Base-by-base conservation (phyloP, 768 basidiomycete genomes). In the Hirschioporus abietinus region DNA sequence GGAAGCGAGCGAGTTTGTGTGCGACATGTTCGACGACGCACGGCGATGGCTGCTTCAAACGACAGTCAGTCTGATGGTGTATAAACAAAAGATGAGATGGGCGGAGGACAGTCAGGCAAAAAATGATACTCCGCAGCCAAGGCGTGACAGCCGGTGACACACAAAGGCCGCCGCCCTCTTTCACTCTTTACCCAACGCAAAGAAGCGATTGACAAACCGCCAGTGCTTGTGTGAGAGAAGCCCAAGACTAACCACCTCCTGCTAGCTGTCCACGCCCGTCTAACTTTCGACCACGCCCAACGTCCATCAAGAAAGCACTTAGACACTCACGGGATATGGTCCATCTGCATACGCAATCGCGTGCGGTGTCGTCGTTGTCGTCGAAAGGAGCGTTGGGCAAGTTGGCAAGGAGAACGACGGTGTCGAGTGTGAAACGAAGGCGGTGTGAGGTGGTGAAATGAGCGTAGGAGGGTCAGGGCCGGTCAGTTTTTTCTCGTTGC, bases 1-100 rank as follows among this genome's bases (percentile, higher is more conserved):
- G 63, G 77, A 77, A 24, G 84, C 75, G 20, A 76, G 74, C 10
- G 84, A 85, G 67, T 77, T 77, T 17, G 79, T 73, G 72, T 76
- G 68, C 25, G 76, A 75, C 68, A 70, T 69, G 66, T 82, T 67
- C 1, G 84, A 85, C 42, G 78, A 72, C 1, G 73, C 66, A 30
- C 71, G 52, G 57, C 71, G 72, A 66, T 74, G 73, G 64, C 73
- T 73, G 66, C 12, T 52, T 52, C 20, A 52, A 7, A 52, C 15
- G 12, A 20, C 42, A 52, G 42, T 52, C 20, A 52, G 42, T 15
- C 12, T 52, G 42, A 52, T 52, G 42, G 42, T 52, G 4, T 1
- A 52, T 52, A 10, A 10, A 52, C 12, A 52, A 20, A 34, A 35
- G 34, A 10, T n/a, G 27, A 63, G 63, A 35, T 2, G 7, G 24